Percentiles rank a stretch among this genome's conserved stretches.
Evolutionary conservation across 768 basidiomycete species (phyloP).

Genomic region (Russula compacta): DNA sequence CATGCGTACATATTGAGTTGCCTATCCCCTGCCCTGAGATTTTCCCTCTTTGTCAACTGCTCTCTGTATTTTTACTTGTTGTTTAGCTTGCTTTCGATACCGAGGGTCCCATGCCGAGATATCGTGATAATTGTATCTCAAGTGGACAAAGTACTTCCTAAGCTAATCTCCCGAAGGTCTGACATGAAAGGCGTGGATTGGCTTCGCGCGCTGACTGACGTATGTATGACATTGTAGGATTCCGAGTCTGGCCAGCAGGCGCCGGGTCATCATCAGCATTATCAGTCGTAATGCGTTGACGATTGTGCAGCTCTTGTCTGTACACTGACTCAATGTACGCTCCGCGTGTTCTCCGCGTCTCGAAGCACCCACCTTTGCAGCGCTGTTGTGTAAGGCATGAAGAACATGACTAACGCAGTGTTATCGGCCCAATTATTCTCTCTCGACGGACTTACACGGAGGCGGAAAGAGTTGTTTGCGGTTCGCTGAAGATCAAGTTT

Average conservation of each 20-base stretch:
- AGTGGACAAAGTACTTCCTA: conserved; percentile 9
- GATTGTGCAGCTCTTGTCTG: too few species aligned
- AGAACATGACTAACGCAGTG: background rate
- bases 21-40: background rate
- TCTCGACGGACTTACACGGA: too few species aligned
- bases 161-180: background rate
- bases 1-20: conserved; percentile 14
- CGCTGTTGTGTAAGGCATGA: background rate
- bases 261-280: too few species aligned
- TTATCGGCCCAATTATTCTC: too few species aligned
- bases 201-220: background rate
- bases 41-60: conserved; percentile 10
- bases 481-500: too few species aligned
- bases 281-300: too few species aligned
- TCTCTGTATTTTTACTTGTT: conserved; percentile 21
- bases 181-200: background rate
- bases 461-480: too few species aligned
- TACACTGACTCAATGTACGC: background rate
- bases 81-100: conserved; percentile 21
- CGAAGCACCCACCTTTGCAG: background rate
- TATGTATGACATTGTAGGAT: too few species aligned
- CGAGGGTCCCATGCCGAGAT: conserved; percentile 12
- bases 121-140: conserved; percentile 12
- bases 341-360: conserved; percentile 9
- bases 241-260: too few species aligned